phyloP scores from a whole-genome alignment of 371 early-diverging fungal genomes.

The Apophysomyces trapeziformis region DNA sequence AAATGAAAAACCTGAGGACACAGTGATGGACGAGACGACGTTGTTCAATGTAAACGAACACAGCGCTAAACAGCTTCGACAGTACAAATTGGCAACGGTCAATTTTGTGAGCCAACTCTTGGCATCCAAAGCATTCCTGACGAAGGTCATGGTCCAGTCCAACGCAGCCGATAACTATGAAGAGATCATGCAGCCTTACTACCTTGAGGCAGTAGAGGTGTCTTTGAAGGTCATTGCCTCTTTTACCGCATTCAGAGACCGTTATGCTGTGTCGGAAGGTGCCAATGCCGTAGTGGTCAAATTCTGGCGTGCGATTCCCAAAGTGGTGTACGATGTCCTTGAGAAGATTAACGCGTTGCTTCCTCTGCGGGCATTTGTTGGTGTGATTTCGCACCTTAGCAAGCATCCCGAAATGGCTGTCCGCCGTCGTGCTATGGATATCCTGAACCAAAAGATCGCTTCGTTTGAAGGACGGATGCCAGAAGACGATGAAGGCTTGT shows the following conservation, averaged over 20 bases:
- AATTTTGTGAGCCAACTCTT: constrained; percentile 72
- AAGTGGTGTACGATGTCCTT: constrained; percentile 74
- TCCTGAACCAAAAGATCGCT: constrained; percentile 74
- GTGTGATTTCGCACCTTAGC: constrained; percentile 70
- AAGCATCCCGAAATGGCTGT: constrained; percentile 69
- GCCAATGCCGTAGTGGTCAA: constrained; percentile 48
- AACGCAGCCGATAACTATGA: constrained; percentile 41
- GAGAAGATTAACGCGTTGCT: constrained; percentile 79
- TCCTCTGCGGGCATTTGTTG: constrained; percentile 73
- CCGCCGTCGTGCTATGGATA: constrained; percentile 80
- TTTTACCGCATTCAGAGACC: constrained; percentile 50
- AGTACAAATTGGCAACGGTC: constrained; percentile 76
- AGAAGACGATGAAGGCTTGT: constrained; percentile 42
- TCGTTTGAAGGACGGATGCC: constrained; percentile 51
- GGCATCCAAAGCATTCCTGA: constrained; percentile 65
- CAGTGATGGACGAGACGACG: constrained; percentile 28
- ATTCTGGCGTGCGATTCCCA: constrained; percentile 66
- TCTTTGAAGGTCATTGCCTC: constrained; percentile 59
- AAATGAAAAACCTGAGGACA: constrained; percentile 57
- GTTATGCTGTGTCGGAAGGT: constrained; percentile 38
- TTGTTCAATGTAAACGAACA: constrained; percentile 59
- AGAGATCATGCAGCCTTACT: constrained; percentile 53
- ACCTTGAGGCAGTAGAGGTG: constrained; percentile 54
- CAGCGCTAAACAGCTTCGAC: constrained; percentile 71
- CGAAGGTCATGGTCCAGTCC: constrained; percentile 54